These are phyloP conservation scores for Blastobotrys robertii DNA, from an alignment of 805 yeast genomes.

Conservation along the genomic window DNA sequence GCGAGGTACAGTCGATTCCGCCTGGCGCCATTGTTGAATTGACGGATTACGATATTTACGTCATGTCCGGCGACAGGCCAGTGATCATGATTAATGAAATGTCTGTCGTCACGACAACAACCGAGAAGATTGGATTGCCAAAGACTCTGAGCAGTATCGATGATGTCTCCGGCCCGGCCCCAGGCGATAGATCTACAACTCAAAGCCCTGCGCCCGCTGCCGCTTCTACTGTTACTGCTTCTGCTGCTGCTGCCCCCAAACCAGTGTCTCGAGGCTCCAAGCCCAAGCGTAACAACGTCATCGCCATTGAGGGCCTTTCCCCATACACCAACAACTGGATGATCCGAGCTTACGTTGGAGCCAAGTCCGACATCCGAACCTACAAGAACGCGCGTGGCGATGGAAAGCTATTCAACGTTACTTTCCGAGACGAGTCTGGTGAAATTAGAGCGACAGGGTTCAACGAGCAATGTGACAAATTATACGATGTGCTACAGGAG, in stretches of 20 bases:
- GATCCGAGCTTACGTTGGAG: constrained; percentile 84
- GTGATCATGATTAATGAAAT: constrained; percentile 2
- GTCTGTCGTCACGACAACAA: background rate
- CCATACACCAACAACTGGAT: constrained; percentile 91
- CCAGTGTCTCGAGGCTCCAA: background rate
- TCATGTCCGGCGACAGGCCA: constrained; percentile 1
- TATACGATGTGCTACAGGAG: constrained; percentile 67
- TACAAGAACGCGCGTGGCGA: constrained; percentile 83
- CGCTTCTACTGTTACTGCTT: background rate
- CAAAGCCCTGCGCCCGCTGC: background rate
- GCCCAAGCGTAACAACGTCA: constrained; percentile 30
- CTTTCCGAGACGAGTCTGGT: constrained; percentile 86
- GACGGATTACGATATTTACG: constrained; percentile 2
- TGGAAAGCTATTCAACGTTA: constrained; percentile 83
- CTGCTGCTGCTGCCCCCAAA: constrained; percentile 2
- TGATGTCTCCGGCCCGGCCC: background rate
- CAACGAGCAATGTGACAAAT: constrained; percentile 74
- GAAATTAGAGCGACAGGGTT: constrained; percentile 95
- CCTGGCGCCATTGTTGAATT: constrained; percentile 3
- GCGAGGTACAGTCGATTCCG: background rate
- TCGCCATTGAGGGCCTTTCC: constrained; percentile 77
- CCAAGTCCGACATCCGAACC: constrained; percentile 76
- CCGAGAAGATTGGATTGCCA: constrained; percentile 10
- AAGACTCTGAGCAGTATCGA: background rate
- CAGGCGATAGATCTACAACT: background rate